These are phyloP conservation scores for Colletotrichum lentis DNA, from an alignment of 2,329 filamentous ascomycete species.

Conservation along the genomic window DNA sequence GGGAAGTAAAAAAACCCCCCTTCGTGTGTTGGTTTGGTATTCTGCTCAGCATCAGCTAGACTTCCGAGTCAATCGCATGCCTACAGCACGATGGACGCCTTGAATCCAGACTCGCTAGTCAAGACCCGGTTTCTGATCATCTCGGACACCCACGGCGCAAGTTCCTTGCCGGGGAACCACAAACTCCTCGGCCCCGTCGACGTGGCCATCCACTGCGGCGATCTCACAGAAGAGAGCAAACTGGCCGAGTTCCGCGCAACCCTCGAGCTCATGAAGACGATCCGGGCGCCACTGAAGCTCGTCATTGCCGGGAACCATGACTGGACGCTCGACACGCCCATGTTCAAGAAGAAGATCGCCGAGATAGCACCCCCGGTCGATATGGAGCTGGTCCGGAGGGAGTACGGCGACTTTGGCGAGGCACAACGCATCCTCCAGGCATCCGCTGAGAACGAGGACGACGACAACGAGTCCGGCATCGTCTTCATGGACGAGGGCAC, in stretches of 20 bases:
- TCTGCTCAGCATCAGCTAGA: not conserved
- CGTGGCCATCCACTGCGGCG: constrained; percentile 60
- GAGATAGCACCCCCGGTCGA: constrained; percentile 5
- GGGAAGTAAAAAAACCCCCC: not conserved
- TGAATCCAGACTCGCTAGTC: constrained; percentile 28
- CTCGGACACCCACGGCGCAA: constrained; percentile 50
- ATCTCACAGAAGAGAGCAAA: constrained; percentile 57
- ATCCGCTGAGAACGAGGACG: constrained; percentile 19
- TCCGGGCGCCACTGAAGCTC: constrained; percentile 57
- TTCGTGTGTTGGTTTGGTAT: not conserved
- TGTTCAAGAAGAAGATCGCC: not conserved
- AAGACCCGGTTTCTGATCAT: constrained; percentile 52
- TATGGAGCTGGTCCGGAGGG: constrained; percentile 32
- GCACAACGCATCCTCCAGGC: constrained; percentile 45
- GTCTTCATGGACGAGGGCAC: constrained; percentile 55
- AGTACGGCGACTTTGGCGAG: constrained; percentile 51
- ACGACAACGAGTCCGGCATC: constrained; percentile 11
- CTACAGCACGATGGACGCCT: not conserved
- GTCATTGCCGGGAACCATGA: constrained; percentile 63
- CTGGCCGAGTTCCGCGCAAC: constrained; percentile 50
- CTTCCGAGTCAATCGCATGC: not conserved
- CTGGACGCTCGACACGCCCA: constrained; percentile 49
- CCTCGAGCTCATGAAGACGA: constrained; percentile 48
- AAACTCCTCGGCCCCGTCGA: constrained; percentile 51
- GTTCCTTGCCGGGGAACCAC: constrained; percentile 34